Evolutionary conservation across 805 yeast species (phyloP), one percentile per base, ranked within the genome.

Genomic region (Nakazawaea anatomiae): DNA sequence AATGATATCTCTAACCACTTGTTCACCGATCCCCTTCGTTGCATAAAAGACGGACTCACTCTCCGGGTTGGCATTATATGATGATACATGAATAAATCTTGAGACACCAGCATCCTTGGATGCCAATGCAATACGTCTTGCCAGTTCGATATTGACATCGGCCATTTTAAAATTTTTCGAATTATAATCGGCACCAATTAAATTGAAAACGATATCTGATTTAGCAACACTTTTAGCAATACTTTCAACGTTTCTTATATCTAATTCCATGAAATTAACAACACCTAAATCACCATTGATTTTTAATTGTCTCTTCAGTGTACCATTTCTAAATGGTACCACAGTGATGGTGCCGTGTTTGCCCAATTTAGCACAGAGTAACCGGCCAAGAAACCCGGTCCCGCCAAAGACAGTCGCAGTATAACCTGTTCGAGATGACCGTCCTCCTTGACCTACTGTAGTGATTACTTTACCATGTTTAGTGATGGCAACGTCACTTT

Each of bases 341-440:
- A 87, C 80, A 7, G 85, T 81, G 50, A 76, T 68, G 31, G 95
- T 89, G 55, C 96, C 96, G 63, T 88, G 89, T 62, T 84, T 76
- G 55, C 92, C 96, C 58, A 89, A 73, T 62, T 83, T 85, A 36
- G 91, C 72, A 18, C 80, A 77, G 54, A 89, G 67, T 57, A 85
- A 78, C 46, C 89, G 79, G 44, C 96, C 96, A 53, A 89, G 70
- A 65, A 85, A 83, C 1, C 96, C 96, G 44, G 83, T 72, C 38
- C 85, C 87, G 8, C 96, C 96, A 62, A 89, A 89, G 2, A 89
- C 94, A 1, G 96, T 87, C 27, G 91, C 96, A 4, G 91, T 87
- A 69, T 82, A 87, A 2, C 96, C 96, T 7, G 92, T 83, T 72
- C 95, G 78, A 31, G 95, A 87, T 4, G 92, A 85, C 52, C 88